These are phyloP conservation scores for Neurospora pannonica DNA, from an alignment of 495 filamentous ascomycete species.

Conservation along the genomic window DNA sequence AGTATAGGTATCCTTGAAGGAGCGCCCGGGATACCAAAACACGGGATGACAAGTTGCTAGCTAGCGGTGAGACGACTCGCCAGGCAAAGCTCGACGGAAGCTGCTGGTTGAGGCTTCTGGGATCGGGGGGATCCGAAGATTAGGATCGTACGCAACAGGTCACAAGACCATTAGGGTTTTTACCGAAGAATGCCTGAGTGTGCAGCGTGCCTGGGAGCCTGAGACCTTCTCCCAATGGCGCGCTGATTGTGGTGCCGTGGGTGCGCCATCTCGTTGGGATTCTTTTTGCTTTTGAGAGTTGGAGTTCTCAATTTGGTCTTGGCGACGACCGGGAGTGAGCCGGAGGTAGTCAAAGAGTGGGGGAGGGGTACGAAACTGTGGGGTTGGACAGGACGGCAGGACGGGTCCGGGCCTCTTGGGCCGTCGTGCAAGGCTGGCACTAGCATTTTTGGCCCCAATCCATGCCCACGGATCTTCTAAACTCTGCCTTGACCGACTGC, in stretches of 20 bases:
- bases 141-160: conserved; percentile 4
- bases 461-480: neutral
- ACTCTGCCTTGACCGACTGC: neutral
- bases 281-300: neutral
- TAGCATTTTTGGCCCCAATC: neutral
- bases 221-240: neutral
- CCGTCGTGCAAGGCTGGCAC: neutral
- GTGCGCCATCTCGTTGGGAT: neutral
- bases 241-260: neutral
- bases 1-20: neutral
- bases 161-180: conserved; percentile 14
- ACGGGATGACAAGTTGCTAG: neutral
- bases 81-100: neutral
- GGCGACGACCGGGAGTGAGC: neutral
- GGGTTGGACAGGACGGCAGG: neutral
- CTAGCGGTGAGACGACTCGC: conserved; percentile 8
- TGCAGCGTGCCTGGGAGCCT: conserved; percentile 2
- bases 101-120: conserved; percentile 1
- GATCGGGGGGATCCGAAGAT: conserved; percentile 6
- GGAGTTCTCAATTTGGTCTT: neutral
- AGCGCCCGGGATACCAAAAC: neutral
- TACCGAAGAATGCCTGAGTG: neutral
- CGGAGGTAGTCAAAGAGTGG: neutral
- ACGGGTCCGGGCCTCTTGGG: neutral
- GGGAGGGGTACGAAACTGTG: neutral